A percentile compares a stretch with the other conserved stretches of the same genome.
phyloP scores from a whole-genome alignment of 352 stramenopile genomes.

The Pythium folliculosum region DNA sequence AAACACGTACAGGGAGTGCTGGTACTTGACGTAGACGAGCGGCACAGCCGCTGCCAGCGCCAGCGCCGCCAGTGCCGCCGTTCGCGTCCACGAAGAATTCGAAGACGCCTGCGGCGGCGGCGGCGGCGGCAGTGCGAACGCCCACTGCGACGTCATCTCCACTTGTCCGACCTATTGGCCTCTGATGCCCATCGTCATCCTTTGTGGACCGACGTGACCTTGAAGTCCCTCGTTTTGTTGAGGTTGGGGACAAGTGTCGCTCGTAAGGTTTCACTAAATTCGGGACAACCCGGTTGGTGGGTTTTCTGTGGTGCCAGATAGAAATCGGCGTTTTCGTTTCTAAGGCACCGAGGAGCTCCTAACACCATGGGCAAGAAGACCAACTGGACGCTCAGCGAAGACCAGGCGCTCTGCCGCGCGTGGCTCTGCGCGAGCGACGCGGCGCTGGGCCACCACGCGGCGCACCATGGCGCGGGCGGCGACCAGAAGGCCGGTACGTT shows the following conservation, averaged over 20 bases:
- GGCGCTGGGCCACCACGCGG: slow-evolving; percentile 32
- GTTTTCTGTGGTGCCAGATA: slow-evolving; percentile 5
- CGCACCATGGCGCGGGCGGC: not conserved
- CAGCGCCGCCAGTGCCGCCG: slow-evolving; percentile 23
- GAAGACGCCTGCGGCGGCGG: too few relatives aligned
- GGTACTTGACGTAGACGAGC: slow-evolving; percentile 45
- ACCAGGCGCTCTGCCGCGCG: slow-evolving; percentile 67
- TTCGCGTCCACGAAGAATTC: slow-evolving; percentile 21
- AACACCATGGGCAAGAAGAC: slow-evolving; percentile 79
- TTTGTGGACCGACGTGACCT: not conserved
- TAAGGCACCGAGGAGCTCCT: not conserved
- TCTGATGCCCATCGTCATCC: slow-evolving; percentile 2
- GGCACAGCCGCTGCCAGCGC: slow-evolving; percentile 30
- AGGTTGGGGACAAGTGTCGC: slow-evolving; percentile 3
- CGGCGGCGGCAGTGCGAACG: too few relatives aligned
- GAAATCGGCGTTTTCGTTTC: slow-evolving; percentile 41
- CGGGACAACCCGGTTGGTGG: not conserved
- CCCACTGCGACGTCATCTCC: not conserved
- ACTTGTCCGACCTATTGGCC: not conserved
- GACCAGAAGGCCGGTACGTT: slow-evolving; percentile 66
- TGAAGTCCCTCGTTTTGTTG: slow-evolving; percentile 23
- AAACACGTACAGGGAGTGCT: slow-evolving; percentile 39
- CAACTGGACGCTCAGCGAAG: slow-evolving; percentile 66
- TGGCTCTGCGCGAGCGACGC: slow-evolving; percentile 64
- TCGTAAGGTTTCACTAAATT: not conserved